Evolutionary conservation across 1,284 basidiomycete genomes (phyloP).

Genomic region (Anthracocystis walkeri): DNA sequence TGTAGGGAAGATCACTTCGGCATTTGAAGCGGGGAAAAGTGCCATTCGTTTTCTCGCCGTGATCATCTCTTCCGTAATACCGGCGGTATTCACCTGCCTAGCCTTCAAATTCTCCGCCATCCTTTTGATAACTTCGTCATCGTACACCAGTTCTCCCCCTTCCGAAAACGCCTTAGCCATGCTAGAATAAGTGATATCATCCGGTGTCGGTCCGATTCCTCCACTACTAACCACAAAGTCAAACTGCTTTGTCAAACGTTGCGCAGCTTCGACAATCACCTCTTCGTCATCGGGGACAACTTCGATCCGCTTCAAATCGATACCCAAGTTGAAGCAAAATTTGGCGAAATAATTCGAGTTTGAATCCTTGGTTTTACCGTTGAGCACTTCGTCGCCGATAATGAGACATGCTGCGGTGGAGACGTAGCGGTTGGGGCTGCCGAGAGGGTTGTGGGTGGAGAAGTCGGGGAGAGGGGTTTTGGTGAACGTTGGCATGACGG

Average conservation of each 20-base stretch:
- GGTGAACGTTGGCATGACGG: constrained; percentile 48
- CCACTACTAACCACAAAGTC: constrained; percentile 59
- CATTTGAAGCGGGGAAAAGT: constrained; percentile 53
- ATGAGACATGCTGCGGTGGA: constrained; percentile 63
- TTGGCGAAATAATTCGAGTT: constrained; percentile 76
- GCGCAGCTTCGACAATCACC: constrained; percentile 87
- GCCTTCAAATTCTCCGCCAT: constrained; percentile 79
- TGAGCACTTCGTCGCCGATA: constrained; percentile 76
- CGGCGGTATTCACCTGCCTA: constrained; percentile 74
- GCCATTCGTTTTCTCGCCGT: constrained; percentile 65
- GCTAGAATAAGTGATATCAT: constrained; percentile 83
- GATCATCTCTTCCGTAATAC: constrained; percentile 75
- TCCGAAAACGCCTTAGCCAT: constrained; percentile 83
- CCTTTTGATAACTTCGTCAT: constrained; percentile 82
- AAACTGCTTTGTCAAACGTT: constrained; percentile 76
- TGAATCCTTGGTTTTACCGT: constrained; percentile 81
- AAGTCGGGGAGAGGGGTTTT: constrained; percentile 43
- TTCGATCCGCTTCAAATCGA: constrained; percentile 75
- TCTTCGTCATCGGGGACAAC: constrained; percentile 90
- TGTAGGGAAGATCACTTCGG: constrained; percentile 63
- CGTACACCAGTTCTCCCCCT: constrained; percentile 75
- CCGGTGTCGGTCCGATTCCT: constrained; percentile 66
- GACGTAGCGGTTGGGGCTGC: constrained; percentile 47
- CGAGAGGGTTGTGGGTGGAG: constrained; percentile 43
- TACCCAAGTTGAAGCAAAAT: constrained; percentile 66